These are phyloP conservation scores for Eucalyptus curtisii DNA, from an alignment of 345 rosid species.

Conservation along the genomic window DNA sequence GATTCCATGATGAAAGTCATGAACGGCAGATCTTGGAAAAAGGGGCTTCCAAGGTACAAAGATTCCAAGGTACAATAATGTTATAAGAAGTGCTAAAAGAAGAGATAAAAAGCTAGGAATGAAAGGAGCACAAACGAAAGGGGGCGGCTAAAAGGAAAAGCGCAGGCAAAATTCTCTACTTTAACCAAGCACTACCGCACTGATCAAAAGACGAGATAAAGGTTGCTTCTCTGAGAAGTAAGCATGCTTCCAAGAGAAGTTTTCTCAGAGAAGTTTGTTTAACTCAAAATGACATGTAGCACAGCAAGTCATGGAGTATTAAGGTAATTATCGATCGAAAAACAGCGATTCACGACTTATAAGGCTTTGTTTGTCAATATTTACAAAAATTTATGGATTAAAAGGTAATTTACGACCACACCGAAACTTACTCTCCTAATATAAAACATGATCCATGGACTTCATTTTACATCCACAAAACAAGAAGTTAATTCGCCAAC, in stretches of 20 bases:
- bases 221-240: neutral
- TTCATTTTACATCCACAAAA: neutral
- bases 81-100: neutral
- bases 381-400: neutral
- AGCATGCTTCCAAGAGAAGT: neutral
- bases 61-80: neutral
- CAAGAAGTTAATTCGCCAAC: neutral
- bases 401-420: neutral
- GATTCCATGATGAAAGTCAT: neutral
- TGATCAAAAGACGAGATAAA: neutral
- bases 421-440: neutral
- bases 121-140: neutral
- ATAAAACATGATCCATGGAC: neutral
- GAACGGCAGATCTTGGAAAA: neutral
- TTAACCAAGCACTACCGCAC: neutral
- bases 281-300: neutral
- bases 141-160: neutral
- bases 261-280: neutral
- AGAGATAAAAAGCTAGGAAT: neutral
- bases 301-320: neutral
- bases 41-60: neutral
- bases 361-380: neutral
- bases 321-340: neutral
- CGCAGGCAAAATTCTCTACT: neutral
- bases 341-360: accelerated